phyloP scores from a whole-genome alignment of 2,329 filamentous ascomycete genomes.

The Aspergillus thermomutatus region DNA sequence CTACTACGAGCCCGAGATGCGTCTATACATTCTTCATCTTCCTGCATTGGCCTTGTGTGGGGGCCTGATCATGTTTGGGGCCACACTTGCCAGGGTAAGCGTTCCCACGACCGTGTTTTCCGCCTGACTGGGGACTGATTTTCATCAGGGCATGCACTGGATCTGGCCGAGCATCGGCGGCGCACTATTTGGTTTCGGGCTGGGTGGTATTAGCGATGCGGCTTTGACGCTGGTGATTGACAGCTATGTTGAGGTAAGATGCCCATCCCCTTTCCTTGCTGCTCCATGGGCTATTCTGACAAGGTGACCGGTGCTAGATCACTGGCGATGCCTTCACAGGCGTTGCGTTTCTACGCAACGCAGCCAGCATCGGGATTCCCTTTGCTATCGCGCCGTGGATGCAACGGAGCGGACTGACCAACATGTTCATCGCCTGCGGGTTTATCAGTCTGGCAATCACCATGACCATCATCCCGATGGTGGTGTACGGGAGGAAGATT shows the following conservation, averaged over 20 bases:
- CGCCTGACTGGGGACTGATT: neutral
- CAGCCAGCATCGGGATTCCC: slow-evolving; percentile 24
- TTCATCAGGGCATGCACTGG: slow-evolving; percentile 42
- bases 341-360: slow-evolving; percentile 28
- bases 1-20: slow-evolving; percentile 50
- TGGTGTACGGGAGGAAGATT: slow-evolving; percentile 17
- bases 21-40: slow-evolving; percentile 34
- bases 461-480: slow-evolving; percentile 17
- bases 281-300: neutral
- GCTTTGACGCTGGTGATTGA: slow-evolving; percentile 37
- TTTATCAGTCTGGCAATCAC: slow-evolving; percentile 17
- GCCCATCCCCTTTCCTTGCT: neutral
- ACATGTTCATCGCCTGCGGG: slow-evolving; percentile 23
- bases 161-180: slow-evolving; percentile 39
- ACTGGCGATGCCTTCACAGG: slow-evolving; percentile 23
- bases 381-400: slow-evolving; percentile 26
- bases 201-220: slow-evolving; percentile 39
- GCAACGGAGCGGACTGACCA: slow-evolving; percentile 14
- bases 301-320: slow-evolving; percentile 2
- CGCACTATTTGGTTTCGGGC: slow-evolving; percentile 37
- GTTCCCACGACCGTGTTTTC: neutral
- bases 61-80: slow-evolving; percentile 44
- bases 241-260: slow-evolving; percentile 34
- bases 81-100: slow-evolving; percentile 33
- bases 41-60: slow-evolving; percentile 41